Percentiles rank a stretch among this genome's conserved stretches.
These are phyloP conservation scores for Podochytrium sp. DNA, from an alignment of 192 early-diverging fungal species.

Conservation along the genomic window DNA sequence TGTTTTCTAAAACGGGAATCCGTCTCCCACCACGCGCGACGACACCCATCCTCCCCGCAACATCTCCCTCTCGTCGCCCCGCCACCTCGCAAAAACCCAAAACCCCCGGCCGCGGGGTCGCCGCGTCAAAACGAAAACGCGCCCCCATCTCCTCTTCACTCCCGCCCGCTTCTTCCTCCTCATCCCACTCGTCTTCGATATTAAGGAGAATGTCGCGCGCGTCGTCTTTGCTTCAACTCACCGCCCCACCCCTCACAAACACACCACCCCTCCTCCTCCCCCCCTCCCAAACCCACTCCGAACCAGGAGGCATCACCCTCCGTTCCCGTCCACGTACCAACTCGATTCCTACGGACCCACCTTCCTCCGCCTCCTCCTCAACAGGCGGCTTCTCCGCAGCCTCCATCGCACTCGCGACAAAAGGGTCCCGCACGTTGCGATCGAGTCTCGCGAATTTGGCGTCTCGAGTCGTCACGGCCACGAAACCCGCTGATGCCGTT, in stretches of 20 bases:
- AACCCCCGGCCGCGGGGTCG: neutral
- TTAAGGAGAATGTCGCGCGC: neutral
- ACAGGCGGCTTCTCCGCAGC: no score
- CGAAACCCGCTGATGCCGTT: neutral
- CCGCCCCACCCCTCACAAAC: neutral
- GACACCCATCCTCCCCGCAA: neutral
- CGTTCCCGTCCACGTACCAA: no score
- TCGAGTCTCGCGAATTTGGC: no score
- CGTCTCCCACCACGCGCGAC: neutral
- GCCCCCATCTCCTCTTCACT: neutral
- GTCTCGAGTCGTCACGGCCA: no score
- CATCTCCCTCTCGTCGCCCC: no score
- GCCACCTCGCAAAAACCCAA: neutral
- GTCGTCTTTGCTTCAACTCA: neutral
- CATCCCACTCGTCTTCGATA: neutral
- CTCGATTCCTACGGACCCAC: no score
- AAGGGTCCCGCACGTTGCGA: no score
- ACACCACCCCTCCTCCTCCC: no score
- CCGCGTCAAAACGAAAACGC: slow-evolving; percentile 13
- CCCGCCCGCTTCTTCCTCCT: neutral
- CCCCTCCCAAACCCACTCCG: no score
- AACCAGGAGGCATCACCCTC: no score
- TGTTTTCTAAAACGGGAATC: slow-evolving; percentile 1
- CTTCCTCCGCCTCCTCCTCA: no score
- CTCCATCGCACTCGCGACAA: no score